Evolutionary conservation across 495 filamentous ascomycete species (phyloP).

Genomic region (Talaromyces proteolyticus): DNA sequence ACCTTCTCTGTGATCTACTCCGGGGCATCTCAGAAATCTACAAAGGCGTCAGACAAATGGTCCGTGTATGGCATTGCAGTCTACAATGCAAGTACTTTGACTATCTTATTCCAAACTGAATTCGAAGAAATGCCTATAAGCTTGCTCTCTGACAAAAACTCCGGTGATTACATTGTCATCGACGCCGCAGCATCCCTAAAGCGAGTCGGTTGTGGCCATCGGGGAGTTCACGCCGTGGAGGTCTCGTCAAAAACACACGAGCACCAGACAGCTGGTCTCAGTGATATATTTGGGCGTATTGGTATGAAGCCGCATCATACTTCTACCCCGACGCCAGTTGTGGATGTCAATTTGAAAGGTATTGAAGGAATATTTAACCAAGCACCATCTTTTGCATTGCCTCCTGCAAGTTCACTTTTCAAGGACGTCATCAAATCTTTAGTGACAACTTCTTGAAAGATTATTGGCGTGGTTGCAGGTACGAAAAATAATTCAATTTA

Average conservation of each 20-base stretch:
- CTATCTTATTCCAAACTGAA: conserved; percentile 19
- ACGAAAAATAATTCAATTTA: no score
- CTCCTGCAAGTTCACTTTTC: conserved; percentile 73
- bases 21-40: conserved; percentile 1
- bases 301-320: conserved; percentile 15
- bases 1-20: conserved; percentile 28
- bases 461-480: no score
- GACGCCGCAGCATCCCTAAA: conserved; percentile 28
- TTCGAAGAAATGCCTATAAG: conserved; percentile 22
- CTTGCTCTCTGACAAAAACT: conserved; percentile 33
- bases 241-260: conserved; percentile 33
- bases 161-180: conserved; percentile 55
- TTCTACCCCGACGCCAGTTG: background rate
- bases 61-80: conserved; percentile 11
- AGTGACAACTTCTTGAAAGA: conserved; percentile 7
- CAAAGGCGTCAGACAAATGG: background rate
- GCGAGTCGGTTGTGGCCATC: conserved; percentile 51
- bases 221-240: conserved; percentile 45
- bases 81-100: conserved; percentile 28
- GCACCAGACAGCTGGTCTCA: conserved; percentile 40
- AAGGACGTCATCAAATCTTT: conserved; percentile 55
- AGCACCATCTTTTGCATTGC: conserved; percentile 68
- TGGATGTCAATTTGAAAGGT: conserved; percentile 50
- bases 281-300: conserved; percentile 39
- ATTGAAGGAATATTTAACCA: conserved; percentile 70